Percentiles rank a stretch among this genome's conserved stretches.
Conservation (phyloP, 2,329 filamentous ascomycete species). For the Epichloe sylvatica region DNA sequence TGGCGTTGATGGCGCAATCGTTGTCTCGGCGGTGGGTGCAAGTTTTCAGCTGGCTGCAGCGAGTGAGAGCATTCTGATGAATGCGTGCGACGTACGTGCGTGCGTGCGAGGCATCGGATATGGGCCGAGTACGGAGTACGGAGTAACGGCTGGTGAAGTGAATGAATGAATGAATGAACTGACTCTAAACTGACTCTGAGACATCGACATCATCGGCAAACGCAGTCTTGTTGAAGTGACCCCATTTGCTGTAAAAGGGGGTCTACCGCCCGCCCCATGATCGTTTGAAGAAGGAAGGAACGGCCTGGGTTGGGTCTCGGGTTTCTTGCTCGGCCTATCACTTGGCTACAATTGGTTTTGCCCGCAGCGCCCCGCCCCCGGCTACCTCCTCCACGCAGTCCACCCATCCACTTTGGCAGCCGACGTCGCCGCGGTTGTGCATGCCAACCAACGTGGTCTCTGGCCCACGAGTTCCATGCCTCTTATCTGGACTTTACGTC, state of each 20-base stretch:
- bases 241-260: no score
- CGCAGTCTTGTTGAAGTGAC: no score
- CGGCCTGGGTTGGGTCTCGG: not conserved
- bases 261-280: not conserved
- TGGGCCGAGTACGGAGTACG: no score
- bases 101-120: not conserved
- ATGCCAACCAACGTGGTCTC: not conserved
- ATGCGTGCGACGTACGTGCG: not conserved
- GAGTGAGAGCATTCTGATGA: not conserved
- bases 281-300: not conserved
- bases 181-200: no score
- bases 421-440: not conserved
- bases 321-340: not conserved
- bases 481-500: not conserved
- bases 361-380: not conserved
- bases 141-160: no score
- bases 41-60: not conserved
- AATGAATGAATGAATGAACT: no score
- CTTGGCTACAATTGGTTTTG: not conserved
- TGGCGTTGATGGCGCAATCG: not conserved
- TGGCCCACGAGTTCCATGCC: not conserved
- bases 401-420: not conserved
- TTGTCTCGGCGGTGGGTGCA: not conserved
- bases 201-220: no score
- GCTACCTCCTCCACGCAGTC: not conserved